Percentiles rank a stretch among this genome's conserved stretches.
Conservation (phyloP, 352 stramenopile species). For the Pythium scleroteichum region DNA sequence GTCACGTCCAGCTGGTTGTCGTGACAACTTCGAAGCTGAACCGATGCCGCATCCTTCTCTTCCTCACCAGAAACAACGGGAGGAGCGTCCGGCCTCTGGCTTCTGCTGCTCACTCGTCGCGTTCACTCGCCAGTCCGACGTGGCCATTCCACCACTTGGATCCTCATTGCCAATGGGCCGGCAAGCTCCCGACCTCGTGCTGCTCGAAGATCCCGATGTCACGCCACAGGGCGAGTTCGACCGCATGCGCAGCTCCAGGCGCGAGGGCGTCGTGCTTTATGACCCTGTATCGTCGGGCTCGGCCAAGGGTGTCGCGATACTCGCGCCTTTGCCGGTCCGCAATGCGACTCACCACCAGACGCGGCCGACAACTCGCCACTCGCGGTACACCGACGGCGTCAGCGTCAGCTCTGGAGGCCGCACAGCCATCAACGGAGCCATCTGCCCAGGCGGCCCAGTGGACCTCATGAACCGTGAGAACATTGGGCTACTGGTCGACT, state of each 20-base stretch:
- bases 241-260: background rate
- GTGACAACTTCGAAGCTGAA: no score
- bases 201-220: slow-evolving; percentile 1
- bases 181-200: background rate
- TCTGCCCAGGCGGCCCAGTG: slow-evolving; percentile 12
- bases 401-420: background rate
- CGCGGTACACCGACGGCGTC: slow-evolving; percentile 1
- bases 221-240: background rate
- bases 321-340: background rate
- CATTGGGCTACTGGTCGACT: slow-evolving; percentile 30
- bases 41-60: no score
- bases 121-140: no score
- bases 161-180: background rate
- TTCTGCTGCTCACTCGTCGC: no score
- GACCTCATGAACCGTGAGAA: slow-evolving; percentile 1
- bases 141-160: background rate
- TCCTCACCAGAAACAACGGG: no score
- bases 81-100: no score
- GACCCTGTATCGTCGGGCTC: background rate
- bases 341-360: no score
- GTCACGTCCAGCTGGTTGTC: background rate
- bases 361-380: background rate
- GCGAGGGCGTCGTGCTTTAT: slow-evolving; percentile 5
- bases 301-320: slow-evolving; percentile 4
- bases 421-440: slow-evolving; percentile 6